Evolutionary conservation across 2,329 filamentous ascomycete genomes (phyloP), one percentile per base, ranked within the genome.

Genomic region (Cephalotrichum gorgonifer): DNA sequence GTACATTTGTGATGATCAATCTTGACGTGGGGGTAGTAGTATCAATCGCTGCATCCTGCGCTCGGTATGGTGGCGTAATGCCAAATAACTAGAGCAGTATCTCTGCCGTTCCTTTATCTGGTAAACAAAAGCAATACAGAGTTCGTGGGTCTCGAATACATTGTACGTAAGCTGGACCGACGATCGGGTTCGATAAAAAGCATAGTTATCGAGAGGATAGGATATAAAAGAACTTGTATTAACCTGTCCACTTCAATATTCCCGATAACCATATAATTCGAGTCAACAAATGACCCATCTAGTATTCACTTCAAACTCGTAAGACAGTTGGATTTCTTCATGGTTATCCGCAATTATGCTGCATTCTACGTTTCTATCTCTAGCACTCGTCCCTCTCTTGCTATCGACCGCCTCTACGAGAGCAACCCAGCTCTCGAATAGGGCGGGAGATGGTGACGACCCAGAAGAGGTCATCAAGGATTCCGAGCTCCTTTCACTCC

Each of bases 401-500:
- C 35, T 39, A 20, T 39, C 35, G 17, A 20, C 35, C 17, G 35
- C 35, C n/a, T 39, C 35, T 6, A 20, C 35, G 3, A 39, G 17
- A 4, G 35, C 6, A 17, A 6, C 17, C 17, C 35, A 20, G n/a
- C 35, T 9, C 7, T 17, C n/a, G 17, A 39, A 20, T 11, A 39
- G 15, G 6, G 17, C 15, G 5, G n/a, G n/a, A n/a, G 30, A 33
- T 15, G 17, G 17, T 20, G 7, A 20, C 15, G 17, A 39, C 35
- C 35, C 17, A 20, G 35, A 39, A 9, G 9, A 17, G 35, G 35
- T 39, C 6, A 39, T 39, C 12, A 11, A 39, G 6, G 35, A 39
- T 6, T 39, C 35, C 3, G 62, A 67, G 39, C 74, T 95, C 1
- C 73, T 94, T 41, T 73, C 75, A 17, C 74, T 95, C 12, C 89